Conservation (phyloP, 768 basidiomycete species). For the Hebeloma cylindrosporum region DNA sequence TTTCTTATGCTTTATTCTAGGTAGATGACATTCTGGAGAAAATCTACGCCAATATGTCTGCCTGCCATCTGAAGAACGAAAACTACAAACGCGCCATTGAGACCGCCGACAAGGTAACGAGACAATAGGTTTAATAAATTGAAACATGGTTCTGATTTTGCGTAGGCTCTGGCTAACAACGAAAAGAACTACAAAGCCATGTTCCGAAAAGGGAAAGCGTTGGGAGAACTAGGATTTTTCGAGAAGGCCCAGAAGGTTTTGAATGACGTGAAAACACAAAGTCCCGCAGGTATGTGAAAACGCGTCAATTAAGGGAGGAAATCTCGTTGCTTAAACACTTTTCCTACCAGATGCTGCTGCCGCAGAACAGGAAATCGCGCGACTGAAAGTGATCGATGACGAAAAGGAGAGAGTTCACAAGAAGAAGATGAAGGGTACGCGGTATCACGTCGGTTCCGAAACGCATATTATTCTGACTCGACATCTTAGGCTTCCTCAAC, state of each 20-base stretch:
- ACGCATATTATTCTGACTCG: not conserved
- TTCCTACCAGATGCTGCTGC: slow-evolving; percentile 47
- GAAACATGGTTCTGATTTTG: not conserved
- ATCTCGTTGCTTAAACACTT: not conserved
- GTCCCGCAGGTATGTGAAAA: slow-evolving; percentile 55
- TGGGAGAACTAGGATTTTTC: slow-evolving; percentile 73
- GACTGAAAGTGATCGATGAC: slow-evolving; percentile 62
- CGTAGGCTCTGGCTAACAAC: slow-evolving; percentile 73
- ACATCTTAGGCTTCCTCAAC: slow-evolving; percentile 52
- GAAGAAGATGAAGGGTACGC: slow-evolving; percentile 70
- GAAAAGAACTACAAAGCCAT: slow-evolving; percentile 74
- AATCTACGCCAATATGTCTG: slow-evolving; percentile 83
- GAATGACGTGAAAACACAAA: slow-evolving; percentile 62
- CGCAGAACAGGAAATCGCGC: slow-evolving; percentile 63
- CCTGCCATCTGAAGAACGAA: slow-evolving; percentile 75
- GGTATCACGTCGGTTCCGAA: not conserved
- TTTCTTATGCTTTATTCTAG: slow-evolving; percentile 33
- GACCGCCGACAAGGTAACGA: slow-evolving; percentile 70
- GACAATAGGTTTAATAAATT: not conserved
- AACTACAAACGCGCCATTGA: slow-evolving; percentile 81
- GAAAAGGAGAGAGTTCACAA: slow-evolving; percentile 65
- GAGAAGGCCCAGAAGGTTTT: slow-evolving; percentile 71
- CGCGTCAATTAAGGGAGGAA: too few relatives aligned
- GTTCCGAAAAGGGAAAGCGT: slow-evolving; percentile 79
- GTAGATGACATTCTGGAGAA: slow-evolving; percentile 76